phyloP scores from a whole-genome alignment of 2,329 filamentous ascomycete genomes.

The Talaromyces sp. region DNA sequence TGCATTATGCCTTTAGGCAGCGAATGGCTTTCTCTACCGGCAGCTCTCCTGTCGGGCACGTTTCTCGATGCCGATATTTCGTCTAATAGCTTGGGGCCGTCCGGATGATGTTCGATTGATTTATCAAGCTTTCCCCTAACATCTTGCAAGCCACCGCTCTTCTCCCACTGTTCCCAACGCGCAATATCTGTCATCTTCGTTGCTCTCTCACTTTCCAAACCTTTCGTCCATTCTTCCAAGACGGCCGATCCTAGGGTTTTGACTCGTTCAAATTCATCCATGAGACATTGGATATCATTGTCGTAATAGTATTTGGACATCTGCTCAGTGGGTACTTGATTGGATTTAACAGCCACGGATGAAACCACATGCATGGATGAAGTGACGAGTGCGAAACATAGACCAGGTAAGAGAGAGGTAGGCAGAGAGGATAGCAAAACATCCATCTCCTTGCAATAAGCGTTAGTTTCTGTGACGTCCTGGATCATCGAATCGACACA shows the following conservation, averaged over 20 bases:
- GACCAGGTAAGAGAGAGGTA: conserved; percentile 58
- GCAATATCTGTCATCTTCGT: conserved; percentile 55
- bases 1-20: not conserved
- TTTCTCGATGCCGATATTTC: not conserved
- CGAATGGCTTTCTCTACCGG: not conserved
- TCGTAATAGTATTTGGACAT: conserved; percentile 63
- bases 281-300: conserved; percentile 57
- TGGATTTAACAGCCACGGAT: conserved; percentile 49
- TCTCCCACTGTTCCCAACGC: conserved; percentile 71
- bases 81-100: not conserved
- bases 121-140: not conserved
- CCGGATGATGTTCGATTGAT: not conserved
- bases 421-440: conserved; percentile 58
- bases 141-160: conserved; percentile 29
- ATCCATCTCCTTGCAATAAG: conserved; percentile 57
- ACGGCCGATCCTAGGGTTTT: conserved; percentile 61
- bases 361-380: conserved; percentile 56
- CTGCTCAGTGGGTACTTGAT: conserved; percentile 41
- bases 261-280: conserved; percentile 57
- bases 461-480: conserved; percentile 11
- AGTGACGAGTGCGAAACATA: conserved; percentile 64
- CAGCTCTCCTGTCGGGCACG: not conserved
- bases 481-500: conserved; percentile 34
- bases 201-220: conserved; percentile 59
- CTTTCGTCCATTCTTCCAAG: conserved; percentile 73